Evolutionary conservation across 2,329 filamentous ascomycete genomes (phyloP).

Genomic region (Colletotrichum cordylinicola): DNA sequence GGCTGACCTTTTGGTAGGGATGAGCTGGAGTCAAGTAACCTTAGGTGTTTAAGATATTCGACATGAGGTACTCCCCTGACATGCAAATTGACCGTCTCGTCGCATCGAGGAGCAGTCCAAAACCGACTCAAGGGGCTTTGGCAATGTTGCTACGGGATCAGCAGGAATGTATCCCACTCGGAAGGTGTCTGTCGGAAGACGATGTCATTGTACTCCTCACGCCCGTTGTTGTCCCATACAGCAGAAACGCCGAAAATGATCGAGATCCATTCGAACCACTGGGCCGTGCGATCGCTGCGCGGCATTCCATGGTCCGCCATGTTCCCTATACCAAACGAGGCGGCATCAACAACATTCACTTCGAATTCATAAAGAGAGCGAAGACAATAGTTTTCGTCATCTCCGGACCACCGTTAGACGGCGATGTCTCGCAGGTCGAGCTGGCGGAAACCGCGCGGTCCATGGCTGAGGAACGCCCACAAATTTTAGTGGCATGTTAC

Average conservation of each 20-base stretch:
- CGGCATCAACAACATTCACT: slow-evolving; percentile 69
- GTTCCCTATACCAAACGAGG: slow-evolving; percentile 71
- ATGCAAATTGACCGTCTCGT: slow-evolving; percentile 8
- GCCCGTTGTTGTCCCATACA: slow-evolving; percentile 56
- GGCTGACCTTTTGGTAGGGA: slow-evolving; percentile 2
- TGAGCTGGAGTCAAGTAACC: not conserved
- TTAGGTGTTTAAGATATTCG: not conserved
- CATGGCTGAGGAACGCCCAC: slow-evolving; percentile 53
- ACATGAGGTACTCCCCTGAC: slow-evolving; percentile 13
- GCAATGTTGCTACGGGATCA: slow-evolving; percentile 45
- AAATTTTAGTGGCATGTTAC: slow-evolving; percentile 60
- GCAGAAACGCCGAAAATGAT: slow-evolving; percentile 43
- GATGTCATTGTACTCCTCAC: slow-evolving; percentile 68
- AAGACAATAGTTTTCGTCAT: slow-evolving; percentile 67
- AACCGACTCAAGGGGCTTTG: not conserved
- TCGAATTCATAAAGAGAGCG: slow-evolving; percentile 66
- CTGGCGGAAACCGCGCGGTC: slow-evolving; percentile 51
- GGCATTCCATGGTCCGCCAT: slow-evolving; percentile 69
- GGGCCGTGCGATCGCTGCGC: slow-evolving; percentile 65
- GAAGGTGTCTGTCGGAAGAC: slow-evolving; percentile 48
- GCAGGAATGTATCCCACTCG: slow-evolving; percentile 52
- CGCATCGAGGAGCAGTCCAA: not conserved
- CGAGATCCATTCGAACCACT: slow-evolving; percentile 77
- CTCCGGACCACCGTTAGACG: slow-evolving; percentile 49
- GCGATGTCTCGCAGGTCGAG: slow-evolving; percentile 57